phyloP scores from a whole-genome alignment of 2,329 filamentous ascomycete species.

The Coniella vitis region DNA sequence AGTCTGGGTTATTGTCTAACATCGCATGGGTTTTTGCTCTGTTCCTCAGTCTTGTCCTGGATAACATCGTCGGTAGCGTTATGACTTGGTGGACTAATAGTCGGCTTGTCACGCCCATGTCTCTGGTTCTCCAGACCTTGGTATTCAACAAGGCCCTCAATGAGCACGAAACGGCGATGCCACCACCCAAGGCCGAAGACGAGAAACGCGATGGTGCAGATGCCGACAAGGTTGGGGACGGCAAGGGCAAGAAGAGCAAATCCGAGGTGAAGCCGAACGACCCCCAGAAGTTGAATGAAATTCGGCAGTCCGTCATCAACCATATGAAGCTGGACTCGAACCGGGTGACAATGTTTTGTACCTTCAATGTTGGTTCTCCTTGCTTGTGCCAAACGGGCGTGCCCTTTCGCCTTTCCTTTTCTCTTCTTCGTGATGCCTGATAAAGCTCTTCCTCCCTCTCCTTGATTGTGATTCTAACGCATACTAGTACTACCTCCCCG shows the following conservation, averaged over 20 bases:
- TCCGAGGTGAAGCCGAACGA: conserved; percentile 2
- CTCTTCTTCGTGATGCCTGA: not conserved
- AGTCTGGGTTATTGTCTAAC: conserved; percentile 18
- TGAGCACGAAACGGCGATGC: conserved; percentile 26
- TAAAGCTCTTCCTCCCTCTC: not conserved
- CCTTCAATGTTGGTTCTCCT: conserved; percentile 10
- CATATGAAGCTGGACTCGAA: conserved; percentile 30
- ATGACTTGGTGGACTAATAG: conserved; percentile 28
- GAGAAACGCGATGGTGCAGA: conserved; percentile 14
- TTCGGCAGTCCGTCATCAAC: conserved; percentile 29
- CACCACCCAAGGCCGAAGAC: conserved; percentile 11
- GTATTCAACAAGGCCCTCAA: conserved; percentile 30
- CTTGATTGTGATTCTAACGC: conserved; percentile 15
- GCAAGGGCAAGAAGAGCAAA: not conserved
- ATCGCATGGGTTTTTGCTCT: conserved; percentile 27
- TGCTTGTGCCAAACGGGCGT: too few species aligned
- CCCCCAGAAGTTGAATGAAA: conserved; percentile 19
- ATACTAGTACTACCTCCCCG: conserved; percentile 24
- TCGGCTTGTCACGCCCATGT: conserved; percentile 26
- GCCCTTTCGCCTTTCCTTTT: not conserved
- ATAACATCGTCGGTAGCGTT: conserved; percentile 25
- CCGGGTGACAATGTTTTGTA: conserved; percentile 18
- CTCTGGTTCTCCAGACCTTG: conserved; percentile 27
- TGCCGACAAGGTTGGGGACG: conserved; percentile 10
- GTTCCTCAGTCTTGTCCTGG: conserved; percentile 24